These are phyloP conservation scores for Arthrobotrys pseudoclavata DNA, from an alignment of 2,329 filamentous ascomycete species.

Conservation along the genomic window DNA sequence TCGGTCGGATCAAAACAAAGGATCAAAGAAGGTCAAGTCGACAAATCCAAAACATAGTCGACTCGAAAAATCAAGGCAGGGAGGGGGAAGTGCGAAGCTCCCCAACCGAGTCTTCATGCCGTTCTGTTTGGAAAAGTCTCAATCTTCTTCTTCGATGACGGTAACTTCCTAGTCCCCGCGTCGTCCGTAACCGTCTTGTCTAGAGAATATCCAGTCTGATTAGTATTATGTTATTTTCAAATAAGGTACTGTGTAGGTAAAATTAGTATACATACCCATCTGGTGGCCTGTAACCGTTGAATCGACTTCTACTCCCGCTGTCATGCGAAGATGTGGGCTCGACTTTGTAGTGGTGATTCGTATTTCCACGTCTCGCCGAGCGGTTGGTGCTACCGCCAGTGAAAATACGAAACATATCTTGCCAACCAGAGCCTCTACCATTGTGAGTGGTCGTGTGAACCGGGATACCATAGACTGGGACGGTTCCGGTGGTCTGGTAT, in stretches of 20 bases:
- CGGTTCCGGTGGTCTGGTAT: background rate
- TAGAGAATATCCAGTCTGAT: background rate
- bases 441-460: slow-evolving; percentile 19
- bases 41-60: slow-evolving; percentile 5
- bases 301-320: slow-evolving; percentile 1
- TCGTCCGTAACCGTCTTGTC: slow-evolving; percentile 48
- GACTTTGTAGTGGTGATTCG: background rate
- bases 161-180: slow-evolving; percentile 49
- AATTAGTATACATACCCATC: slow-evolving; percentile 36
- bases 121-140: background rate
- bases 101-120: background rate
- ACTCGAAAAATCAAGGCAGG: slow-evolving; percentile 1
- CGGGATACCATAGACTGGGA: slow-evolving; percentile 29
- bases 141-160: slow-evolving; percentile 41
- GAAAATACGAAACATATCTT: slow-evolving; percentile 34
- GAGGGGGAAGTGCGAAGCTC: background rate
- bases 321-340: slow-evolving; percentile 27
- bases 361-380: slow-evolving; percentile 12
- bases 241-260: background rate
- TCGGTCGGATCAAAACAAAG: slow-evolving; percentile 12
- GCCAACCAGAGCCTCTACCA: slow-evolving; percentile 20
- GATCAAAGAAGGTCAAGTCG: slow-evolving; percentile 18
- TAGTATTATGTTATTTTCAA: background rate
- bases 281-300: slow-evolving; percentile 27
- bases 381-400: slow-evolving; percentile 14